Percentiles rank a stretch among this genome's conserved stretches.
These are phyloP conservation scores for Elongisporangium prolatum DNA, from an alignment of 352 stramenopile genomes.

Conservation along the genomic window DNA sequence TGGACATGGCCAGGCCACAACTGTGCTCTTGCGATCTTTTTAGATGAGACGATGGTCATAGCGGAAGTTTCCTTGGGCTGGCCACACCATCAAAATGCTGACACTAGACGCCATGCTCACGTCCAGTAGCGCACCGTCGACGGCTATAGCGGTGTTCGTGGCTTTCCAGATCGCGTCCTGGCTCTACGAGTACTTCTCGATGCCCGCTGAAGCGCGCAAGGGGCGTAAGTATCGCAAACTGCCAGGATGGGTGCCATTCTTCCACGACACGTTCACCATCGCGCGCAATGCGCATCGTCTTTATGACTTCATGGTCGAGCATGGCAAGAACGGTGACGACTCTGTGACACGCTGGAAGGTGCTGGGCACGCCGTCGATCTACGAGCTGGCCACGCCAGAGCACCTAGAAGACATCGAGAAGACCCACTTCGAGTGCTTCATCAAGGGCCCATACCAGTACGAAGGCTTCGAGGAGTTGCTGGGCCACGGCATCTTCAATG, in stretches of 20 bases:
- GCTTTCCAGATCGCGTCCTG: neutral
- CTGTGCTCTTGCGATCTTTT: too few species aligned
- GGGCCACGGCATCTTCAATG: conserved; percentile 69
- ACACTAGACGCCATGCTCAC: neutral
- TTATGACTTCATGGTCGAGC: neutral
- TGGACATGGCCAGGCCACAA: too few species aligned
- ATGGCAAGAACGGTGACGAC: conserved; percentile 14
- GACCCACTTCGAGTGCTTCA: conserved; percentile 72
- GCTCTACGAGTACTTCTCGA: neutral
- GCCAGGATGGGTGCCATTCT: neutral
- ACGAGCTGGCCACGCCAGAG: conserved; percentile 37
- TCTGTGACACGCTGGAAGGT: conserved; percentile 24
- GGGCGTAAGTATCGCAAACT: neutral
- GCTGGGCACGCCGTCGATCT: conserved; percentile 30
- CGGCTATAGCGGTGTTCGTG: neutral
- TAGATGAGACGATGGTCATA: too few species aligned
- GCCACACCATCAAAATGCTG: neutral
- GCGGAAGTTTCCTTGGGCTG: too few species aligned
- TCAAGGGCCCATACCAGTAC: conserved; percentile 43
- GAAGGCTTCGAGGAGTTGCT: conserved; percentile 55
- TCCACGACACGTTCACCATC: neutral
- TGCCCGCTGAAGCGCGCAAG: neutral
- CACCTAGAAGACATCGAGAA: conserved; percentile 55
- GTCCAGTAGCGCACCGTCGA: neutral
- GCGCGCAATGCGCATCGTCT: neutral